These are phyloP conservation scores for Candida insectorum DNA, from an alignment of 805 yeast species.

Conservation along the genomic window DNA sequence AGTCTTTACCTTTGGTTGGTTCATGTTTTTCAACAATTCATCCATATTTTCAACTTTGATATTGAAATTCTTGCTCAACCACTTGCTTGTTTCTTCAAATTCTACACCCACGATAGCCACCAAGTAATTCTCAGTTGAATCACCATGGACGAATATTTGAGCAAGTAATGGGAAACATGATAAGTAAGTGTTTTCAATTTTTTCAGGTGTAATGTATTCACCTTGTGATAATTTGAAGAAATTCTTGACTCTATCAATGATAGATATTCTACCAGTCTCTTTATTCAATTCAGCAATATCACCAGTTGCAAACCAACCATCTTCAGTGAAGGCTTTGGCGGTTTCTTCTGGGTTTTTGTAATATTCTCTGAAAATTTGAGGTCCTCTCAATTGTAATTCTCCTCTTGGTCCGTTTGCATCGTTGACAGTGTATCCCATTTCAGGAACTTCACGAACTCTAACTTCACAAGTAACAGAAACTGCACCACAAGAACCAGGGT, in stretches of 20 bases:
- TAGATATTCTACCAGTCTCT: constrained; percentile 45
- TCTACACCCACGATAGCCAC: constrained; percentile 66
- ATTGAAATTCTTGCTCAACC: constrained; percentile 17
- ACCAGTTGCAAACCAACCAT: constrained; percentile 61
- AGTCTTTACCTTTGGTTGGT: constrained; percentile 30
- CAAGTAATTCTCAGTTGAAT: constrained; percentile 51
- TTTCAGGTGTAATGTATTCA: constrained; percentile 71
- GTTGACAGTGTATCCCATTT: constrained; percentile 45
- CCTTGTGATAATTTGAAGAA: constrained; percentile 61
- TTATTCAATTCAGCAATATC: constrained; percentile 37
- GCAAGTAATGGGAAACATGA: constrained; percentile 46
- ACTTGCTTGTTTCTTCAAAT: constrained; percentile 25
- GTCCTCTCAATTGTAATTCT: constrained; percentile 56
- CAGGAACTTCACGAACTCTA: constrained; percentile 61
- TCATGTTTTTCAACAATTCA: constrained; percentile 24
- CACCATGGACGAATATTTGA: constrained; percentile 64
- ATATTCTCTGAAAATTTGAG: constrained; percentile 53
- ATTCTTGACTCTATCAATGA: constrained; percentile 75
- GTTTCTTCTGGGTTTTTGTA: constrained; percentile 50
- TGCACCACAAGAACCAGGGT: constrained; percentile 38
- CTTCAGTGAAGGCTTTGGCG: constrained; percentile 37
- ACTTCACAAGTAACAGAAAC: constrained; percentile 51
- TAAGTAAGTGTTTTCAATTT: constrained; percentile 62
- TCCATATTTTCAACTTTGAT: constrained; percentile 15
- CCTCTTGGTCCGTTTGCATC: constrained; percentile 40